phyloP scores from a whole-genome alignment of 768 basidiomycete genomes.

The Suillus luteus region DNA sequence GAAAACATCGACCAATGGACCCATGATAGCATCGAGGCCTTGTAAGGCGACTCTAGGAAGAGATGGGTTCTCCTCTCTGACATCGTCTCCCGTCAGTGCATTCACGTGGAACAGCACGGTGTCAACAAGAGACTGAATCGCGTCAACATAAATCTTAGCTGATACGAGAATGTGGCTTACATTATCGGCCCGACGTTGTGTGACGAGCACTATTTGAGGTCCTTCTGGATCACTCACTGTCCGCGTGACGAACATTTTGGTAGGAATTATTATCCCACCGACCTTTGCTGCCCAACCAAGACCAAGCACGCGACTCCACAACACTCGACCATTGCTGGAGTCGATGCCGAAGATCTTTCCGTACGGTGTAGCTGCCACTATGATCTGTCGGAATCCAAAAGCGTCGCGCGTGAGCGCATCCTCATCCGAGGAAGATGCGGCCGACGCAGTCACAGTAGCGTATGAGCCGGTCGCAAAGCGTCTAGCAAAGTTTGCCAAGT shows the following conservation, averaged over 20 bases:
- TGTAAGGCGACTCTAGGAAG: constrained; percentile 45
- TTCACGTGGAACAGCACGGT: constrained; percentile 79
- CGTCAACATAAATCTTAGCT: background rate
- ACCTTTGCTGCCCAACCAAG: constrained; percentile 63
- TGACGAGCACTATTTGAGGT: constrained; percentile 63
- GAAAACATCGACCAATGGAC: constrained; percentile 60
- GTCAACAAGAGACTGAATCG: constrained; percentile 55
- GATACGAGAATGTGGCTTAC: constrained; percentile 40
- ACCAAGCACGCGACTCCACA: constrained; percentile 83
- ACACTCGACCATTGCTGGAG: constrained; percentile 68
- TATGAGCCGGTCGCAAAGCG: constrained; percentile 76
- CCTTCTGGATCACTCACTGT: constrained; percentile 43
- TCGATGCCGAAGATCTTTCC: constrained; percentile 87
- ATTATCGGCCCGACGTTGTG: constrained; percentile 62
- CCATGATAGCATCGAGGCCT: constrained; percentile 62
- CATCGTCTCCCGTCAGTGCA: constrained; percentile 76
- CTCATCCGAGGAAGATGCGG: constrained; percentile 33
- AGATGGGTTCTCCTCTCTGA: constrained; percentile 17
- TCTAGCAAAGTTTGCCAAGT: constrained; percentile 61
- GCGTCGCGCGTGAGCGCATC: constrained; percentile 61
- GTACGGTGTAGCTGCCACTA: constrained; percentile 66
- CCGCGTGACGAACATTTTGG: constrained; percentile 60
- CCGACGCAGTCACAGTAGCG: constrained; percentile 41
- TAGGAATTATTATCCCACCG: constrained; percentile 57
- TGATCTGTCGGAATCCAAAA: constrained; percentile 86